A percentile compares a stretch with the other conserved stretches of the same genome.
Conservation (phyloP, 2,329 filamentous ascomycete species). For the Hymenoscyphus linearis region DNA sequence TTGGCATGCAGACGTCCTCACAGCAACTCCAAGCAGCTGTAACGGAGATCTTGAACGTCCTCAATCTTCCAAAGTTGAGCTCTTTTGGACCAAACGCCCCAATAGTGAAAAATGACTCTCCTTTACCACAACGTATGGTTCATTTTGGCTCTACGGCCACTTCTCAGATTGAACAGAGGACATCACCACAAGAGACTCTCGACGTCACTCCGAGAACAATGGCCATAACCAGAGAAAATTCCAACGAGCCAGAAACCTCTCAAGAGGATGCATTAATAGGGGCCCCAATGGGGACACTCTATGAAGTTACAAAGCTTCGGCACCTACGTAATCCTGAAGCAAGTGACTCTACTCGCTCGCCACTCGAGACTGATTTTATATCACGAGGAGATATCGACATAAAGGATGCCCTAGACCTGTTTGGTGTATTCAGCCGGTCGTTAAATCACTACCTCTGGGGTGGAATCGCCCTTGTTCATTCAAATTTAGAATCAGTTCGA, state of each 20-base stretch:
- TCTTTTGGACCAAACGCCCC: slow-evolving; percentile 23
- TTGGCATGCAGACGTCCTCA: slow-evolving; percentile 35
- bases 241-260: slow-evolving; percentile 31
- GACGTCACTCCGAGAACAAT: slow-evolving; percentile 34
- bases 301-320: slow-evolving; percentile 48
- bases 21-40: slow-evolving; percentile 41
- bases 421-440: slow-evolving; percentile 40
- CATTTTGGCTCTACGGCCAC: neutral
- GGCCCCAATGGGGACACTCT: slow-evolving; percentile 46
- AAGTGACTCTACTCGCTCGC: neutral
- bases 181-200: neutral
- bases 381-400: slow-evolving; percentile 41
- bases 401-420: slow-evolving; percentile 45
- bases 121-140: neutral
- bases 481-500: slow-evolving; percentile 44
- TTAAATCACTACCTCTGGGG: slow-evolving; percentile 49
- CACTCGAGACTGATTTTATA: slow-evolving; percentile 44
- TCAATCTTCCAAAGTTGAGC: slow-evolving; percentile 38
- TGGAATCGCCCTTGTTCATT: slow-evolving; percentile 45
- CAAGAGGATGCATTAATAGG: slow-evolving; percentile 26
- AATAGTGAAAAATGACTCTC: neutral
- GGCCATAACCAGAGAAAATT: slow-evolving; percentile 42
- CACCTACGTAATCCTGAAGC: slow-evolving; percentile 36
- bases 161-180: neutral
- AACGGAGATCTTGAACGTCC: slow-evolving; percentile 39